Evolutionary conservation across 1,284 basidiomycete species (phyloP).

Genomic region (Sphagnurus paluster): DNA sequence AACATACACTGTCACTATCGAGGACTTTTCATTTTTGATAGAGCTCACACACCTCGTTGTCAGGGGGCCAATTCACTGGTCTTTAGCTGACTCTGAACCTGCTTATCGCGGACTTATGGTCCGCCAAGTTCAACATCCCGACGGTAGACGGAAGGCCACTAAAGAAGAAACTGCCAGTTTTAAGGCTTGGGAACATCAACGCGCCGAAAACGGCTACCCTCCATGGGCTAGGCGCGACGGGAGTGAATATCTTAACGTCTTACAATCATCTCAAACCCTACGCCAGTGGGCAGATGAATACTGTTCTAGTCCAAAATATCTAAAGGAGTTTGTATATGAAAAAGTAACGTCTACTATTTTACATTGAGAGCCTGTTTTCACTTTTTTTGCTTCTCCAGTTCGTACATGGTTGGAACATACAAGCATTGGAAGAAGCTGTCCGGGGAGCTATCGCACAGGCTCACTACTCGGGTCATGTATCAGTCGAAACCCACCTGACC

Average conservation of each 20-base stretch:
- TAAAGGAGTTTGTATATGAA: slow-evolving; percentile 65
- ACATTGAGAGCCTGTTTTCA: background rate
- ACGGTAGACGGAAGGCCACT: slow-evolving; percentile 31
- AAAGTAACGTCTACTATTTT: slow-evolving; percentile 38
- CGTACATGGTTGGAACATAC: slow-evolving; percentile 60
- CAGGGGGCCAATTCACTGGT: slow-evolving; percentile 43
- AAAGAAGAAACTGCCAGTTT: slow-evolving; percentile 29
- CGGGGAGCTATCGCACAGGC: slow-evolving; percentile 47
- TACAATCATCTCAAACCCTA: slow-evolving; percentile 52
- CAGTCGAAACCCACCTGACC: slow-evolving; percentile 45
- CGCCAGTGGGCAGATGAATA: slow-evolving; percentile 74
- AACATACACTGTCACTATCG: slow-evolving; percentile 50
- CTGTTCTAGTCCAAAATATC: slow-evolving; percentile 51
- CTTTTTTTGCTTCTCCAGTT: slow-evolving; percentile 33
- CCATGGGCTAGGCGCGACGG: slow-evolving; percentile 35
- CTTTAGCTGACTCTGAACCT: slow-evolving; percentile 47
- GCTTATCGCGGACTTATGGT: slow-evolving; percentile 56
- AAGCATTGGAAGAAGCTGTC: slow-evolving; percentile 52
- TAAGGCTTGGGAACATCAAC: slow-evolving; percentile 30
- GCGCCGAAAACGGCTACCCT: slow-evolving; percentile 33
- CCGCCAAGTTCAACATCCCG: slow-evolving; percentile 39
- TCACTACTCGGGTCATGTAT: slow-evolving; percentile 50
- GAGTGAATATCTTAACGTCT: slow-evolving; percentile 23
- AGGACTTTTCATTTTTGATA: slow-evolving; percentile 65
- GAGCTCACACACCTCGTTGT: slow-evolving; percentile 42